Conservation (phyloP, 2,329 filamentous ascomycete species). For the Ophiostoma ips region DNA sequence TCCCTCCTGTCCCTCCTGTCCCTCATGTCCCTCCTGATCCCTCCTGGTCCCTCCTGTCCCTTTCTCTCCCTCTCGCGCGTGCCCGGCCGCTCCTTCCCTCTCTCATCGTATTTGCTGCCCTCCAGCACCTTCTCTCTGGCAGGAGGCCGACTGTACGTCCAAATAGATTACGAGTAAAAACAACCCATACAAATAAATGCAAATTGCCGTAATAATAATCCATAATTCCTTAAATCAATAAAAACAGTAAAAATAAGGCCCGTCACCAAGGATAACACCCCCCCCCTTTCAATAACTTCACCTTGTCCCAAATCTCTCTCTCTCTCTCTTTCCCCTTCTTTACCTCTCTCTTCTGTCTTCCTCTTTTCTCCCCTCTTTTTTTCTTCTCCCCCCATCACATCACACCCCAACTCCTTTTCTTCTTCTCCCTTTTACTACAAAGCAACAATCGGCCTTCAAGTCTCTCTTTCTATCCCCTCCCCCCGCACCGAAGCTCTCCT, state of each 20-base stretch:
- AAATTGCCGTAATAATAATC: too few relatives aligned
- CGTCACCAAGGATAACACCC: neutral
- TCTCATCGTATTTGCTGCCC: neutral
- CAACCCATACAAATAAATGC: neutral
- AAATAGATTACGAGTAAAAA: neutral
- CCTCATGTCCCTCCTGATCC: neutral
- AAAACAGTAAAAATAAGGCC: neutral
- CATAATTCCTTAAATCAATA: neutral
- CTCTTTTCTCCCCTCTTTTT: neutral
- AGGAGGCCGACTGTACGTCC: too few relatives aligned
- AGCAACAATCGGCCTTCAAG: neutral
- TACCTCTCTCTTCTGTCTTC: neutral
- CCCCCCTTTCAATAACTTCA: neutral
- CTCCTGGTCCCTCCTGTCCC: neutral
- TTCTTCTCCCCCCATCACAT: neutral
- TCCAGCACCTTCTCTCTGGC: neutral
- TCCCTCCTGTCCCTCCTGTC: neutral
- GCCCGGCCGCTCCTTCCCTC: neutral
- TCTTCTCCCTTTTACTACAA: neutral
- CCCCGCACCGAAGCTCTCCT: slow-evolving; percentile 1
- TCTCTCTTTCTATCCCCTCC: too few relatives aligned
- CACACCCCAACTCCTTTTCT: neutral
- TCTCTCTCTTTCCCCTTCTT: neutral
- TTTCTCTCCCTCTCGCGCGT: neutral
- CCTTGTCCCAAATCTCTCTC: neutral